Evolutionary conservation across 73 alveolate species (phyloP).

Genomic region (Tetrahymena elliotti): DNA sequence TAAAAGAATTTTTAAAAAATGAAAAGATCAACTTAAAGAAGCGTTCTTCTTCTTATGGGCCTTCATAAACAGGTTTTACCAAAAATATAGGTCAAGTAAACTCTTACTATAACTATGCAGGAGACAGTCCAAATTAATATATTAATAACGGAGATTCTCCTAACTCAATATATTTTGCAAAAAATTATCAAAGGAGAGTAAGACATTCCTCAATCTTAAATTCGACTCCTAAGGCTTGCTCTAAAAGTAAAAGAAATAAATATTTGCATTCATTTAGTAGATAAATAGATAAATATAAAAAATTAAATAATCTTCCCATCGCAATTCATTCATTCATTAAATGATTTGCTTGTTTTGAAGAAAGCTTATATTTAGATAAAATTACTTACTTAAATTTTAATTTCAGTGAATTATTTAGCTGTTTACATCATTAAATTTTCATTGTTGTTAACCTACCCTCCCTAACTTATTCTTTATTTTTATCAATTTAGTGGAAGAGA

Average conservation of each 20-base stretch:
- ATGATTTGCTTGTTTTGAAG: background rate
- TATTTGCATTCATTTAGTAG: background rate
- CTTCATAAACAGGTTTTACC: background rate
- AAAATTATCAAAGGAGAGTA: background rate
- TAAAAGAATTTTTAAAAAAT: background rate
- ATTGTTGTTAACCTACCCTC: too few relatives aligned
- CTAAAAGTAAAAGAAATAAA: background rate
- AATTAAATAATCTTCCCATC: background rate
- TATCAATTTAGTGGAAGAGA: background rate
- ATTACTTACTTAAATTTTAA: background rate
- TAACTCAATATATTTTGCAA: background rate
- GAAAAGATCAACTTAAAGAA: background rate
- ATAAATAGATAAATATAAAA: too few relatives aligned
- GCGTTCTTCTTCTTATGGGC: background rate
- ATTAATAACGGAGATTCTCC: background rate
- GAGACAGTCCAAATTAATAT: too few relatives aligned
- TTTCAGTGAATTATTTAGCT: background rate
- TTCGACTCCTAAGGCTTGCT: background rate
- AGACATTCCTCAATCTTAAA: background rate
- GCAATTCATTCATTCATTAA: too few relatives aligned
- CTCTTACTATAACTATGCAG: background rate
- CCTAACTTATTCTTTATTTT: background rate
- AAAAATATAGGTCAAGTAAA: background rate
- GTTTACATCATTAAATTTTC: background rate
- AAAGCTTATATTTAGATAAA: too few relatives aligned